A percentile compares a stretch with the other conserved stretches of the same genome.
These are phyloP conservation scores for Elongisporangium senticosum DNA, from an alignment of 352 stramenopile species.

Conservation along the genomic window DNA sequence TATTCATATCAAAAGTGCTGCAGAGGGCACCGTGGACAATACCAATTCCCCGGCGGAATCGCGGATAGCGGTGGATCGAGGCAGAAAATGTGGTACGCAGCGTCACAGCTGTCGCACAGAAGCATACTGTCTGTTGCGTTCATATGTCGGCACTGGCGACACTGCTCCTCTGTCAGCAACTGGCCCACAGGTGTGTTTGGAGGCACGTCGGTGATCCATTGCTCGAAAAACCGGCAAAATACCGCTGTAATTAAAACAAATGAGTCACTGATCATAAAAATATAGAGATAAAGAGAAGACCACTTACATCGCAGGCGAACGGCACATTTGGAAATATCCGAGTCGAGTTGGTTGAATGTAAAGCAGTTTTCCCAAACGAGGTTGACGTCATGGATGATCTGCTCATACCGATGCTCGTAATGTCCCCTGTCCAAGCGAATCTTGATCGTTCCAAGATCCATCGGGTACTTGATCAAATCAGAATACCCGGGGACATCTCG, in stretches of 20 bases:
- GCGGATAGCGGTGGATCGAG: conserved; percentile 47
- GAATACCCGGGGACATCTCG: conserved; percentile 67
- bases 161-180: conserved; percentile 66
- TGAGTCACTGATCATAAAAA: conserved; percentile 3
- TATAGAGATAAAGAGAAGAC: conserved; percentile 5
- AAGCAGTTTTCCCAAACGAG: conserved; percentile 86
- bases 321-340: conserved; percentile 75
- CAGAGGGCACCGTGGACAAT: conserved; percentile 63
- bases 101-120: conserved; percentile 82
- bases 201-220: conserved; percentile 56
- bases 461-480: conserved; percentile 70
- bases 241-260: conserved; percentile 37
- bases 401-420: conserved; percentile 54
- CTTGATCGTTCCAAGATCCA: conserved; percentile 91
- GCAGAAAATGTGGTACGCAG: conserved; percentile 80
- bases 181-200: conserved; percentile 42
- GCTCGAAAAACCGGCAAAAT: conserved; percentile 74
- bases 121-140: conserved; percentile 72
- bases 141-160: conserved; percentile 54
- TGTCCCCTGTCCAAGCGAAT: conserved; percentile 58
- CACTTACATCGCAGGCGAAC: conserved; percentile 69
- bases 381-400: conserved; percentile 58
- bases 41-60: conserved; percentile 77
- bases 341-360: conserved; percentile 71
- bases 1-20: conserved; percentile 19